Evolutionary conservation across 352 stramenopile species (phyloP).

Genomic region (Sclerospora graminicola): DNA sequence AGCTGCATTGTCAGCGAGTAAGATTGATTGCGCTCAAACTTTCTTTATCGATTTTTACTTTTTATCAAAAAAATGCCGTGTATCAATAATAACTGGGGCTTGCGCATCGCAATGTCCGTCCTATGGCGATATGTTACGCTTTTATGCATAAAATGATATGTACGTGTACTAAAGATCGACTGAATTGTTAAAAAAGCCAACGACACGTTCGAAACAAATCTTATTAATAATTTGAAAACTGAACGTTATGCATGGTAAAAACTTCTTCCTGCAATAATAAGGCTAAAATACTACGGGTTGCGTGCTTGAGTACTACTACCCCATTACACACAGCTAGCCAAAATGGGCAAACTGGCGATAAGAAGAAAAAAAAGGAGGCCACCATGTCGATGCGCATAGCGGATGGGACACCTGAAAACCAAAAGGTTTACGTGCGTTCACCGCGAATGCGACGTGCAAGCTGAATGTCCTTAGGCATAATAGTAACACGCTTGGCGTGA

Average conservation of each 20-base stretch:
- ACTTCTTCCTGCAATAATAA: not conserved
- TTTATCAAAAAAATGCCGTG: no score
- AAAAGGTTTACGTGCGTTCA: conserved; percentile 54
- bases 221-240: no score
- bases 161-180: no score
- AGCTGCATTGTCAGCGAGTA: no score
- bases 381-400: not conserved
- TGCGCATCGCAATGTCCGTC: no score
- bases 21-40: no score
- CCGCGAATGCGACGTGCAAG: conserved; percentile 87
- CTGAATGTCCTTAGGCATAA: conserved; percentile 97
- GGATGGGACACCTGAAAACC: not conserved
- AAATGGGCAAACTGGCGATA: conserved; percentile 23
- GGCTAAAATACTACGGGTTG: conserved; percentile 16
- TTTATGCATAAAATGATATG: no score
- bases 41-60: no score
- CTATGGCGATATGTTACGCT: no score
- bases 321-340: conserved; percentile 27
- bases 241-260: not conserved
- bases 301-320: conserved; percentile 22
- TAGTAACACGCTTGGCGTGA: conserved; percentile 93
- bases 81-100: no score
- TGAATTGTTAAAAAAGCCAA: no score
- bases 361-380: conserved; percentile 17
- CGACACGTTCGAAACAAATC: no score